Percentiles rank a stretch among this genome's conserved stretches.
These are phyloP conservation scores for Ogataea neopini DNA, from an alignment of 805 yeast genomes.

Conservation along the genomic window DNA sequence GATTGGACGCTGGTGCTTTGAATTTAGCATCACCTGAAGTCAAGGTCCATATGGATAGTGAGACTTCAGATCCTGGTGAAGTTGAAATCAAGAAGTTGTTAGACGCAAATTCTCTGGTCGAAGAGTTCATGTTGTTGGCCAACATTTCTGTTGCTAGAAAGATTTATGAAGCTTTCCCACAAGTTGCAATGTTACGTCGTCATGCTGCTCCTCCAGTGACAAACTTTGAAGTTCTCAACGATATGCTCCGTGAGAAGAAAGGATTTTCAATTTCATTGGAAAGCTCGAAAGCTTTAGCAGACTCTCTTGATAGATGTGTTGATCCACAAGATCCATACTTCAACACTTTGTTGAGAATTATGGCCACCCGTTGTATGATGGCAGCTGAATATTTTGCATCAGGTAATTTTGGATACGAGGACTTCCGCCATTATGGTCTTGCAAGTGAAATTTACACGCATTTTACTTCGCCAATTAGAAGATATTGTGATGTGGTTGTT, in stretches of 20 bases:
- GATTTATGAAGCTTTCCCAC: slow-evolving; percentile 91
- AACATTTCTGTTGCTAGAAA: slow-evolving; percentile 94
- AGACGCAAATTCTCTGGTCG: slow-evolving; percentile 94
- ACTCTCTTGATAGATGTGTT: slow-evolving; percentile 83
- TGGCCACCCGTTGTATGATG: slow-evolving; percentile 99
- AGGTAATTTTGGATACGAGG: slow-evolving; percentile 86
- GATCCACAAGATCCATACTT: slow-evolving; percentile 86
- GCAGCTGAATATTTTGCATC: slow-evolving; percentile 97
- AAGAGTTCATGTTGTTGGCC: slow-evolving; percentile 97
- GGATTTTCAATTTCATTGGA: slow-evolving; percentile 75
- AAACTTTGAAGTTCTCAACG: slow-evolving; percentile 85
- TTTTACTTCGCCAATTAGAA: slow-evolving; percentile 96
- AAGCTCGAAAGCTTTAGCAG: slow-evolving; percentile 88
- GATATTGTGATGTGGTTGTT: slow-evolving; percentile 97
- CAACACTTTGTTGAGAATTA: slow-evolving; percentile 88
- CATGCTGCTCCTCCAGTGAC: slow-evolving; percentile 97
- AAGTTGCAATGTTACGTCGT: slow-evolving; percentile 96
- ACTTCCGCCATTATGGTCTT: slow-evolving; percentile 93
- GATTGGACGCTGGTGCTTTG: slow-evolving; percentile 94
- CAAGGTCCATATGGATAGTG: slow-evolving; percentile 94
- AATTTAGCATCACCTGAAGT: slow-evolving; percentile 98
- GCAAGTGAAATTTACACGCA: slow-evolving; percentile 98
- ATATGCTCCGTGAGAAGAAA: slow-evolving; percentile 81
- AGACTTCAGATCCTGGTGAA: slow-evolving; percentile 94
- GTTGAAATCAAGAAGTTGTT: slow-evolving; percentile 86